Evolutionary conservation across 2,329 filamentous ascomycete species (phyloP).

Genomic region (Fusarium praegraminearum): DNA sequence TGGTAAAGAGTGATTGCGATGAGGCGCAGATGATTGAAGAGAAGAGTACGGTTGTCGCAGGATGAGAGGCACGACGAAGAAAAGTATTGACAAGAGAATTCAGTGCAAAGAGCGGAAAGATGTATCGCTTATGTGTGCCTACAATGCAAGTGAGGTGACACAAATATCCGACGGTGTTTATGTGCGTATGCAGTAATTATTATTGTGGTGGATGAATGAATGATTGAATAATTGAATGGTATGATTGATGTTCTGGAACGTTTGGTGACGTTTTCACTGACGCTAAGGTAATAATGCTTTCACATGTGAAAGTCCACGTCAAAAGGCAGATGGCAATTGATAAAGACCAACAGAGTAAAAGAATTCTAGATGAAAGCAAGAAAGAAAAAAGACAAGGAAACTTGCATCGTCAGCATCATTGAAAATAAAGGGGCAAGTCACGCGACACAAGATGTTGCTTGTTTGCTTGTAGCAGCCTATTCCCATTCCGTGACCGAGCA

Average conservation of each 20-base stretch:
- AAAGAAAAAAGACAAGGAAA: neutral
- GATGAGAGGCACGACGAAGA: neutral
- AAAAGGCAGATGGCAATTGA: neutral
- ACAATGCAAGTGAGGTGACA: neutral
- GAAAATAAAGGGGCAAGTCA: slow-evolving; percentile 38
- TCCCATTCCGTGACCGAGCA: slow-evolving; percentile 43
- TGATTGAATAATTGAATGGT: neutral
- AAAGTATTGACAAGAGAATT: neutral
- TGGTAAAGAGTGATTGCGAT: slow-evolving; percentile 9
- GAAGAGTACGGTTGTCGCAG: neutral
- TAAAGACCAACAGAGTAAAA: neutral
- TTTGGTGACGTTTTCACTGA: slow-evolving; percentile 2
- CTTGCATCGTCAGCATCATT: slow-evolving; percentile 11
- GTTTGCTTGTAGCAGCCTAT: slow-evolving; percentile 28
- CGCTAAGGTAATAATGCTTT: neutral
- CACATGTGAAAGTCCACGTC: neutral
- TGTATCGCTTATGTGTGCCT: neutral
- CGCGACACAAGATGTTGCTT: slow-evolving; percentile 34
- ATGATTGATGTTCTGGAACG: neutral
- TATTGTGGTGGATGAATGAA: neutral
- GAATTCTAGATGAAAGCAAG: neutral
- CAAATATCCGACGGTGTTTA: slow-evolving; percentile 1
- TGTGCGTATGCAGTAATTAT: neutral
- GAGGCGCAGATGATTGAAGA: slow-evolving; percentile 4
- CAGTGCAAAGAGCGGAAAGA: neutral